A percentile compares a stretch with the other conserved stretches of the same genome.
These are phyloP conservation scores for Linnemannia schmuckeri DNA, from an alignment of 192 early-diverging fungal species.

Conservation along the genomic window DNA sequence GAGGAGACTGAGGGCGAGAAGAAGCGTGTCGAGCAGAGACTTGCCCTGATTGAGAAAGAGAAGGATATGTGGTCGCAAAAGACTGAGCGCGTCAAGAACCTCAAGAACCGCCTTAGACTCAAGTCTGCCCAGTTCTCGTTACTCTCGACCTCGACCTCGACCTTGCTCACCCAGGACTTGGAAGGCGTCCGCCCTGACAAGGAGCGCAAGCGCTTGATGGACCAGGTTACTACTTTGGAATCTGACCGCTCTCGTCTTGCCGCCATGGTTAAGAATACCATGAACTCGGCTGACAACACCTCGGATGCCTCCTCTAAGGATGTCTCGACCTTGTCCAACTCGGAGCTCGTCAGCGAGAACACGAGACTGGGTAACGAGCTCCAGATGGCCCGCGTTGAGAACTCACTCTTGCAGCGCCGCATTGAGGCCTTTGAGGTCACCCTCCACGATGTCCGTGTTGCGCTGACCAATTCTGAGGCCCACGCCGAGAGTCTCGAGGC, in stretches of 20 bases:
- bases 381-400: conserved; percentile 52
- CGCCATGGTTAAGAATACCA: conserved; percentile 53
- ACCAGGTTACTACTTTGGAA: conserved; percentile 44
- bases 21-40: conserved; percentile 41
- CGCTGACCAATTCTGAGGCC: conserved; percentile 47
- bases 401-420: conserved; percentile 49
- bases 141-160: conserved; percentile 44
- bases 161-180: conserved; percentile 33
- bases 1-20: conserved; percentile 55
- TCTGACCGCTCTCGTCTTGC: conserved; percentile 54
- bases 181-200: conserved; percentile 49
- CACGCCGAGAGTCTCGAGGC: conserved; percentile 54
- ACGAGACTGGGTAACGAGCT: conserved; percentile 36
- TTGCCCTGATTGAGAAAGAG: conserved; percentile 34
- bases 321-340: conserved; percentile 28
- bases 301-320: conserved; percentile 13
- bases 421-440: conserved; percentile 52
- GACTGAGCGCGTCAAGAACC: conserved; percentile 27
- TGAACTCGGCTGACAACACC: conserved; percentile 18
- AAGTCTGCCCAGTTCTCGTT: conserved; percentile 47
- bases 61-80: conserved; percentile 41
- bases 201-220: conserved; percentile 53
- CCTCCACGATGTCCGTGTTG: conserved; percentile 51
- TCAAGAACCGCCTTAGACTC: conserved; percentile 40
- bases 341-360: conserved; percentile 47